These are phyloP conservation scores for Loxodes magnus DNA, from an alignment of 73 alveolate genomes.

Conservation along the genomic window DNA sequence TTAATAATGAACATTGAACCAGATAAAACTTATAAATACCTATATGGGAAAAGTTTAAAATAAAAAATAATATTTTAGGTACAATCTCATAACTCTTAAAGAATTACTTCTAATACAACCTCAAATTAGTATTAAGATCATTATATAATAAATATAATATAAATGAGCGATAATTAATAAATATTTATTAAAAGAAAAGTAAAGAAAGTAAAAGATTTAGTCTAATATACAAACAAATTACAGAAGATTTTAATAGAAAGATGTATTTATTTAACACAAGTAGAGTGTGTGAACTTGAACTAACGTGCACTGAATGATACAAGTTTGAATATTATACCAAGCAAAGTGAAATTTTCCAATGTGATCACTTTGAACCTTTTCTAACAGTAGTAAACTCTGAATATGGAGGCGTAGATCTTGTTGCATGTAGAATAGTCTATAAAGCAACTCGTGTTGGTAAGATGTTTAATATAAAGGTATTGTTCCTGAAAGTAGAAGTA, in stretches of 20 bases:
- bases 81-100: no score
- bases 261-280: not conserved
- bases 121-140: no score
- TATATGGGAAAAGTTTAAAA: no score
- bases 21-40: no score
- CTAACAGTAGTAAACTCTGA: not conserved
- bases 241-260: constrained; percentile 3
- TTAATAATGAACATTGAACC: no score
- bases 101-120: no score
- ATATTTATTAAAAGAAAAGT: no score
- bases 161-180: no score
- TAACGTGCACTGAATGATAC: constrained; percentile 9
- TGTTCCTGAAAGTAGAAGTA: constrained; percentile 2
- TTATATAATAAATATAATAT: no score
- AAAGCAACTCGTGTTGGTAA: constrained; percentile 6
- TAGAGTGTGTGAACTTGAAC: constrained; percentile 7
- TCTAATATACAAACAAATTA: not conserved
- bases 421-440: not conserved
- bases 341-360: not conserved
- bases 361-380: constrained; percentile 12
- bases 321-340: constrained; percentile 2
- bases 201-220: no score
- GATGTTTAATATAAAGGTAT: not conserved
- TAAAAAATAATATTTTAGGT: no score
- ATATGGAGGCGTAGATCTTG: constrained; percentile 10